phyloP scores from a whole-genome alignment of 345 rosid species.

The Gynandropsis gynandra region DNA sequence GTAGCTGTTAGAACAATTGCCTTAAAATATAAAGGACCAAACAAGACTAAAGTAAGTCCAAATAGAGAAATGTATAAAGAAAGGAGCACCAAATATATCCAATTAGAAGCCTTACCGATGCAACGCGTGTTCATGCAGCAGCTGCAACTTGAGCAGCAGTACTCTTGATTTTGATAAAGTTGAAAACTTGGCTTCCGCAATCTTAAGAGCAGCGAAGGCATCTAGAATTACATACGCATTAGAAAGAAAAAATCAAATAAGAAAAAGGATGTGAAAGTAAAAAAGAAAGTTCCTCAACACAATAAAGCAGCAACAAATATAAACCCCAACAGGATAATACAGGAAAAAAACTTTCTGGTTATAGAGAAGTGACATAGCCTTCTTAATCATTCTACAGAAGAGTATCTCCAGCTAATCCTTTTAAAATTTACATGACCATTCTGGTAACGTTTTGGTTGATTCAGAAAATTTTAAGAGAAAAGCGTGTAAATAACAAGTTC shows the following conservation, averaged over 20 bases:
- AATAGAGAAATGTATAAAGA: slow-evolving; percentile 1
- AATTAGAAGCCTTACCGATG: slow-evolving; percentile 50
- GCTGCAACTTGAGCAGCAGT: slow-evolving; percentile 73
- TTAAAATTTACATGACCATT: not conserved
- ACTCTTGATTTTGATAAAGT: slow-evolving; percentile 72
- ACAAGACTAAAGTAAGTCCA: slow-evolving; percentile 1
- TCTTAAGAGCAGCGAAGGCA: slow-evolving; percentile 84
- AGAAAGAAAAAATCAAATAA: slow-evolving; percentile 16
- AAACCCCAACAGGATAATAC: not conserved
- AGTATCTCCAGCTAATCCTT: slow-evolving; percentile 1
- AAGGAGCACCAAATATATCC: slow-evolving; percentile 16
- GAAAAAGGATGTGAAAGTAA: slow-evolving; percentile 6
- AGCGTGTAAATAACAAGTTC: slow-evolving; percentile 10
- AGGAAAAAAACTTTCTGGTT: not conserved
- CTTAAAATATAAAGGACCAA: slow-evolving; percentile 1
- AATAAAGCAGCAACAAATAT: slow-evolving; percentile 4
- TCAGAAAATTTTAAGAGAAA: slow-evolving; percentile 2
- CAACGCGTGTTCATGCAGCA: slow-evolving; percentile 84
- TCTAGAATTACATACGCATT: slow-evolving; percentile 33
- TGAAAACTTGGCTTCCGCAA: slow-evolving; percentile 68
- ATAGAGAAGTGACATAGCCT: slow-evolving; percentile 5
- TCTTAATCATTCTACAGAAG: slow-evolving; percentile 9
- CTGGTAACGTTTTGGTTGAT: slow-evolving; percentile 15
- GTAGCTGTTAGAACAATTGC: slow-evolving; percentile 14
- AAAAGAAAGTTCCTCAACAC: slow-evolving; percentile 3